Base-by-base conservation (phyloP, 1,284 basidiomycete species). In the Puccinia horiana region DNA sequence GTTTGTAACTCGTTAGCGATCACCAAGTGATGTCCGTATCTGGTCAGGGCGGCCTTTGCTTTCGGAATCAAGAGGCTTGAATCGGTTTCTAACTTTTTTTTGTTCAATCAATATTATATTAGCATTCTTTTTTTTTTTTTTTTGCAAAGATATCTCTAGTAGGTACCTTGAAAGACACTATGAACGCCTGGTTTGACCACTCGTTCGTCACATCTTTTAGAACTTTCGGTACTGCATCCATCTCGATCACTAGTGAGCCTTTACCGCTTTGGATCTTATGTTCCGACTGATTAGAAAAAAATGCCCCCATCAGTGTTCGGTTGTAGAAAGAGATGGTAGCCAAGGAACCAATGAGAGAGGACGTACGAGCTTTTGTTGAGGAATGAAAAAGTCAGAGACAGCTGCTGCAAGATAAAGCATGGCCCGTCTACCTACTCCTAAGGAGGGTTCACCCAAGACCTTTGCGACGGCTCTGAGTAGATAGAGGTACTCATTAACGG, bases 211-310 rank as follows among this genome's bases (percentile, higher is more conserved):
- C 90, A 0, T 94, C 92, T 87, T 94, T 93, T 67, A 99, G 88
- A 54, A 98, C 93, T 88, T 99, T 99, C 11, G 97, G 96, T 0
- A 98, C 96, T 87, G 98, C 95, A 87, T 99, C 96, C 96, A 99
- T 98, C 87, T 98, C 95, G 83, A 99, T 93, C 61, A 92, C 90
- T 49, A 99, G 88, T 84, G 93, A 95, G 1, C 86, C 86, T 79
- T 70, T 69, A 86, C 96, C 95, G 0, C 94, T 97, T 87, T 99
- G 96, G 67, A 99, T 98, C 88, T 99, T 99, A 89, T 99, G 96
- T 88, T 95, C 94, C 1, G 94, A 93, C 94, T 97, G 52, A 70
- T 63, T 70, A 77, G 20, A 32, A 42, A 29, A 3, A 18, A 26
- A 18, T n/a, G n/a, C n/a, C n/a, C n/a, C n/a, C n/a, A n/a, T n/a